A percentile compares a stretch with the other conserved stretches of the same genome.
phyloP scores from a whole-genome alignment of 176 grass and related monocot genomes.

The maize (Zea mays) region DNA sequence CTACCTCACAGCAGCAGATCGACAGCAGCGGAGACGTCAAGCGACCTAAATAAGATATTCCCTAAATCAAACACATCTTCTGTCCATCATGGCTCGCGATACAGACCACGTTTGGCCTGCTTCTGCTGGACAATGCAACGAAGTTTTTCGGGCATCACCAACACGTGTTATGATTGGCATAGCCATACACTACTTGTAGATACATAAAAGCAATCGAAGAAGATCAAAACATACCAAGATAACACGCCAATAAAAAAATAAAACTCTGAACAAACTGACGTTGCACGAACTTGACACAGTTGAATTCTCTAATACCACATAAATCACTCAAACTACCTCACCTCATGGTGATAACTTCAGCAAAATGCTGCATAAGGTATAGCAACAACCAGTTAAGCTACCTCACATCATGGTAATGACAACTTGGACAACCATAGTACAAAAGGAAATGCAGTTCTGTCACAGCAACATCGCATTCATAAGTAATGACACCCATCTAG shows the following conservation, averaged over 20 bases:
- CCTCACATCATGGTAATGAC: conserved; percentile 21
- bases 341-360: no score
- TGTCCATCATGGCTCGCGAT: no score
- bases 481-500: conserved; percentile 24
- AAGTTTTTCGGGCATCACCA: no score
- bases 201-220: background rate
- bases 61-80: no score
- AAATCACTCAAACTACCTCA: background rate
- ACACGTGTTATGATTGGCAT: no score
- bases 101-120: no score
- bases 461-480: conserved; percentile 17
- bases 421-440: conserved; percentile 34
- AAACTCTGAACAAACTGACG: background rate
- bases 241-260: background rate
- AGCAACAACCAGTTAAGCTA: conserved; percentile 34
- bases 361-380: background rate
- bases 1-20: no score
- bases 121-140: no score
- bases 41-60: no score
- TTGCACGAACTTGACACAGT: background rate
- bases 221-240: background rate
- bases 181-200: no score
- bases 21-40: no score
- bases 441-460: conserved; percentile 24
- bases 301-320: background rate